Evolutionary conservation across 2,329 filamentous ascomycete species (phyloP).

Genomic region (Arthrobotrys sphaeroides): DNA sequence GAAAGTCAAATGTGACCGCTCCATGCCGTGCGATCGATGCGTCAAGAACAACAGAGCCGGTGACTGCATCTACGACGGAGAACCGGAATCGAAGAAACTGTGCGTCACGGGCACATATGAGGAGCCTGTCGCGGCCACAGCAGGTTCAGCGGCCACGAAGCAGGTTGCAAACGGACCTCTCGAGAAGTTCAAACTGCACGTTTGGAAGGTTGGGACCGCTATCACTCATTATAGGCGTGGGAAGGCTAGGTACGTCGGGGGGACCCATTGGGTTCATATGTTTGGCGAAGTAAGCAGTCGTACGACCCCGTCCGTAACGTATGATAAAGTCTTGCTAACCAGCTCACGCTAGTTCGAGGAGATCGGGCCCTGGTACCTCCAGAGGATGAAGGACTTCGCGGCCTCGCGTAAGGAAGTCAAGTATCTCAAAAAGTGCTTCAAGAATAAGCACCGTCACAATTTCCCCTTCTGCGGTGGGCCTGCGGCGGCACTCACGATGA

Average conservation of each 20-base stretch:
- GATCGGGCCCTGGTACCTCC: slow-evolving; percentile 39
- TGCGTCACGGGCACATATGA: slow-evolving; percentile 34
- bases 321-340: neutral
- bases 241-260: slow-evolving; percentile 49
- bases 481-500: neutral
- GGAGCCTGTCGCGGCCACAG: neutral
- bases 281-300: slow-evolving; percentile 41
- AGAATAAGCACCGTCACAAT: slow-evolving; percentile 43
- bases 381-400: slow-evolving; percentile 38
- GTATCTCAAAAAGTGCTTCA: slow-evolving; percentile 43
- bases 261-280: slow-evolving; percentile 51
- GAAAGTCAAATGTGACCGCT: slow-evolving; percentile 52
- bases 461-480: slow-evolving; percentile 32
- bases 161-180: neutral
- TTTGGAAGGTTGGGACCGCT: slow-evolving; percentile 35
- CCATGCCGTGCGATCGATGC: slow-evolving; percentile 45
- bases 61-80: slow-evolving; percentile 48
- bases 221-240: slow-evolving; percentile 45
- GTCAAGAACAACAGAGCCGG: slow-evolving; percentile 39
- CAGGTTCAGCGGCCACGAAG: neutral
- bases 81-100: slow-evolving; percentile 41
- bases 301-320: neutral
- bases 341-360: slow-evolving; percentile 34
- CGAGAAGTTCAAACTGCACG: slow-evolving; percentile 22
- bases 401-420: slow-evolving; percentile 39